Base-by-base conservation (phyloP, 2,329 filamentous ascomycete species). In the Penicillium sclerotiorum region DNA sequence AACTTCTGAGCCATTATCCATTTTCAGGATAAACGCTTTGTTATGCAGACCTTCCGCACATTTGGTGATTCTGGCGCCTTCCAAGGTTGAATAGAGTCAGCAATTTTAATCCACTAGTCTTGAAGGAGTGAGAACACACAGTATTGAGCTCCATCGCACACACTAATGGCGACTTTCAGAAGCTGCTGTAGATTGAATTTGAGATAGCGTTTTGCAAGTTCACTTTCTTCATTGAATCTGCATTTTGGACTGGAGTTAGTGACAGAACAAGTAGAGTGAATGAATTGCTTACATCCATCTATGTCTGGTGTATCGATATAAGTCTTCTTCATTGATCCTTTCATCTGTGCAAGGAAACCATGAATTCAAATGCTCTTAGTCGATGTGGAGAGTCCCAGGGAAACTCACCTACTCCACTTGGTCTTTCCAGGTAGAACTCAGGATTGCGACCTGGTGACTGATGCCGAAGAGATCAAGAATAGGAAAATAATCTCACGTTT, bases 11-110 rank as follows among this genome's bases (percentile, higher is more conserved):
- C 62, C 64, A 49, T 66, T 64, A 33, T 65, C 56, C 60, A 66
- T 64, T n/a, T 56, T 62, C 49, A 74, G 52, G 4, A 67, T 47
- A 40, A 73, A 70, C n/a, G 66, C 66, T 63, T 71, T 57, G 50
- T 66, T 72, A 48, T 61, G 61, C 17, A 64, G 51, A 1, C 68
- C 69, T 53, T 72, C 69, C 2, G 54, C 39, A 20, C 63, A 65
- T 53, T 68, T 70, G 6, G 53, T 38, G 25, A 70, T 46, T 52
- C 54, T 65, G 44, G 49, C 64, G 37, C 64, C 61, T 66, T 20
- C 21, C 32, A 27, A 27, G 33, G 6, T 11, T 13, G 11, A n/a
- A n/a, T n/a, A n/a, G n/a, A n/a, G n/a, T 45, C 38, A 22, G 11
- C 43, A 23, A 18, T 38, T 36, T 20, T 23, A 5, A 6, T 41